Evolutionary conservation across 805 yeast species (phyloP).

Genomic region (Hanseniaspora clermontiae): DNA sequence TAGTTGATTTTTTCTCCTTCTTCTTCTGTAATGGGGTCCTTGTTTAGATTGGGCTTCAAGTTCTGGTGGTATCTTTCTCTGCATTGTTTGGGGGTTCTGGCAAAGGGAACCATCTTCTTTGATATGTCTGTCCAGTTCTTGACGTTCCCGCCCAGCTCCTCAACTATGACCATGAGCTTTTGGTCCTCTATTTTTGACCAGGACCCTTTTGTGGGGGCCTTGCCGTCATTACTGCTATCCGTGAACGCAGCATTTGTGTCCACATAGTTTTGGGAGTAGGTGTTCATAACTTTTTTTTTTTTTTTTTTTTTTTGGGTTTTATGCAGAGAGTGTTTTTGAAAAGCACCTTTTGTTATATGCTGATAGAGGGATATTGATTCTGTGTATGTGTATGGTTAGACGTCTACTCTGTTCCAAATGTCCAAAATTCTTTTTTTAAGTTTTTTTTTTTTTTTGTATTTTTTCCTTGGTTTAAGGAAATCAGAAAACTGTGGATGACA

Average conservation of each 20-base stretch:
- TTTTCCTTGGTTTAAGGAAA: no score
- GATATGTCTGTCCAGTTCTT: slow-evolving; percentile 83
- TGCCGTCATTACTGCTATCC: neutral
- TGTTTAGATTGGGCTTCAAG: slow-evolving; percentile 69
- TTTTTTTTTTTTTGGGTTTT: slow-evolving; percentile 16
- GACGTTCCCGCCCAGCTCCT: slow-evolving; percentile 47
- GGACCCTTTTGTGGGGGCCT: slow-evolving; percentile 40
- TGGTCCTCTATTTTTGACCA: slow-evolving; percentile 84
- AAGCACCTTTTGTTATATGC: no score
- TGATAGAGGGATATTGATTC: no score
- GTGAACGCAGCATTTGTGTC: neutral
- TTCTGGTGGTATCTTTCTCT: slow-evolving; percentile 87
- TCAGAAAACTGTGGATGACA: no score
- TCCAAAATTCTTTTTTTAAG: no score
- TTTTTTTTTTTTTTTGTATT: no score
- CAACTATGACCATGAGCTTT: slow-evolving; percentile 54
- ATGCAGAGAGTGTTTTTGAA: neutral
- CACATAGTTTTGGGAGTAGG: neutral
- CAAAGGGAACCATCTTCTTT: slow-evolving; percentile 39
- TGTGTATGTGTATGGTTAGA: no score
- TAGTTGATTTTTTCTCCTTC: slow-evolving; percentile 75
- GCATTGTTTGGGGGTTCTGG: slow-evolving; percentile 84
- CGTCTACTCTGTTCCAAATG: no score
- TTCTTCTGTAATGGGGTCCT: slow-evolving; percentile 70
- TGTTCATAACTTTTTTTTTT: slow-evolving; percentile 18